Conservation (phyloP, 2,329 filamentous ascomycete genomes). For the Microdochium trichocladiopsis region DNA sequence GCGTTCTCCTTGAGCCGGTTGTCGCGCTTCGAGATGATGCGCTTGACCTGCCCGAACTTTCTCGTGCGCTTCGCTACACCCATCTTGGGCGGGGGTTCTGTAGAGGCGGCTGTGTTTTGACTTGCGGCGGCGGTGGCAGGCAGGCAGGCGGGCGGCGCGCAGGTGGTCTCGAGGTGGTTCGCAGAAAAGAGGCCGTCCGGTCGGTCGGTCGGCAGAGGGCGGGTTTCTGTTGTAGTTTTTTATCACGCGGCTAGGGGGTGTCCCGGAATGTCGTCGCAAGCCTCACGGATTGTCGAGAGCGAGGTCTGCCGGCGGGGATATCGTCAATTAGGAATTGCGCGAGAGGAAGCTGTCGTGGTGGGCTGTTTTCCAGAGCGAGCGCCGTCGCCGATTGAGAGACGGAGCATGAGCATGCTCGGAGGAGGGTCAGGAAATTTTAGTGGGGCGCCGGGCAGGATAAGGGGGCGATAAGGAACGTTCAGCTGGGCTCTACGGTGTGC, state of each 20-base stretch:
- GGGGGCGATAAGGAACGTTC: no score
- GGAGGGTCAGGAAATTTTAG: background rate
- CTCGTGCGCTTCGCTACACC: constrained; percentile 83
- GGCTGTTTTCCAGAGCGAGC: background rate
- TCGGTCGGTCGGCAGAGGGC: no score
- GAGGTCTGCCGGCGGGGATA: no score
- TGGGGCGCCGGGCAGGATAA: background rate
- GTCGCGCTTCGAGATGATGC: constrained; percentile 76
- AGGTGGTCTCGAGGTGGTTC: no score
- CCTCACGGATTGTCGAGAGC: no score
- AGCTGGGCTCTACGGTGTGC: no score
- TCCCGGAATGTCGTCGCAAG: no score
- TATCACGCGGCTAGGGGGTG: no score
- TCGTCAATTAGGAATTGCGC: no score
- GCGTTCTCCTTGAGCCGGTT: constrained; percentile 76
- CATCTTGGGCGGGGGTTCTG: constrained; percentile 43
- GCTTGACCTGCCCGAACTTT: constrained; percentile 83
- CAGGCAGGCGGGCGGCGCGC: background rate
- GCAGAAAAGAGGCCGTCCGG: no score
- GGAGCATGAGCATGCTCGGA: background rate
- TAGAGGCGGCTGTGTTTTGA: background rate
- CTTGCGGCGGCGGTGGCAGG: background rate
- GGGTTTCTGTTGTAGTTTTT: no score
- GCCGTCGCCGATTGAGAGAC: background rate
- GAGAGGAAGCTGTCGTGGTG: background rate